Evolutionary conservation across 306 rosid genomes (phyloP).

Genomic region (Begonia peltatifolia): DNA sequence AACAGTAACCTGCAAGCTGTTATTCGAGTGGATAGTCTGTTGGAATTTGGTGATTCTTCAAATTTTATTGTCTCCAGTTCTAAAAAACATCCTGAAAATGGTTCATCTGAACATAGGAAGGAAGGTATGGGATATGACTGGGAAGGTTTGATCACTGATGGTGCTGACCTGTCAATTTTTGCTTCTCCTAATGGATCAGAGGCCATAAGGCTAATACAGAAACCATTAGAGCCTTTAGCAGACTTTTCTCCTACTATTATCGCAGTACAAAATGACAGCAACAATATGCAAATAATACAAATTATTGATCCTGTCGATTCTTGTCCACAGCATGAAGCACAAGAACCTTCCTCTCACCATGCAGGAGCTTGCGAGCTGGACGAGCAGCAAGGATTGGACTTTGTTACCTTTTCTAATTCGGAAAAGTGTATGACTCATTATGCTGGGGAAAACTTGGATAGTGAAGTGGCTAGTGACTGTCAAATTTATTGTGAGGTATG

Average conservation of each 20-base stretch:
- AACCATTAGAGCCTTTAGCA: slow-evolving; percentile 29
- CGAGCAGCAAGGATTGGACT: slow-evolving; percentile 16
- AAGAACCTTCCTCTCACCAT: slow-evolving; percentile 24
- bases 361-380: slow-evolving; percentile 20
- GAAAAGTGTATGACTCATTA: slow-evolving; percentile 4
- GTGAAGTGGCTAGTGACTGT: slow-evolving; percentile 22
- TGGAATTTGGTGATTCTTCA: slow-evolving; percentile 22
- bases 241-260: slow-evolving; percentile 18
- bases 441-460: slow-evolving; percentile 19
- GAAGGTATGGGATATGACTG: slow-evolving; percentile 40
- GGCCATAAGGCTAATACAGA: slow-evolving; percentile 36
- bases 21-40: slow-evolving; percentile 16
- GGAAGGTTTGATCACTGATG: slow-evolving; percentile 42
- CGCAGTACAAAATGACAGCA: slow-evolving; percentile 17
- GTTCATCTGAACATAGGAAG: slow-evolving; percentile 17
- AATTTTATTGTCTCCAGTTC: slow-evolving; percentile 19
- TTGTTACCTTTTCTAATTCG: slow-evolving; percentile 10
- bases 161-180: slow-evolving; percentile 43
- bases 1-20: slow-evolving; percentile 20
- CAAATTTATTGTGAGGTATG: slow-evolving; percentile 8
- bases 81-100: slow-evolving; percentile 22
- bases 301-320: slow-evolving; percentile 25
- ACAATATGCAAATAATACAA: slow-evolving; percentile 18
- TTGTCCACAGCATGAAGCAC: slow-evolving; percentile 24
- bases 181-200: slow-evolving; percentile 45